Conservation (phyloP, 768 basidiomycete species). For the Steccherinum ochraceum region DNA sequence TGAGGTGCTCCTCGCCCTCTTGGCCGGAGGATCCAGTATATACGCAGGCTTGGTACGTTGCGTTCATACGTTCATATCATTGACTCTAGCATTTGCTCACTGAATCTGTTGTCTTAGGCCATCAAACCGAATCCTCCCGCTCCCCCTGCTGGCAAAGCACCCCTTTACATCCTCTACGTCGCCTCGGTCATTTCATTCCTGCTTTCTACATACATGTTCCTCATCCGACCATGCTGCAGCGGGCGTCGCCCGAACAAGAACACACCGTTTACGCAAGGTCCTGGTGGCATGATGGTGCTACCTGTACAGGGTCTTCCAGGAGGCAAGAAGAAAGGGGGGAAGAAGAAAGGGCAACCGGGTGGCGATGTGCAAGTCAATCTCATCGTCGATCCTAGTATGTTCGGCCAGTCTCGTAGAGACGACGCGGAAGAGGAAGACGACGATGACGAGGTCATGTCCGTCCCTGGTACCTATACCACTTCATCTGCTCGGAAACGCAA, state of each 20-base stretch:
- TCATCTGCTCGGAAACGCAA: constrained; percentile 20
- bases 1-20: constrained; percentile 45
- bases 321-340: constrained; percentile 35
- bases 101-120: constrained; percentile 28
- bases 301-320: constrained; percentile 51
- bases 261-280: constrained; percentile 16
- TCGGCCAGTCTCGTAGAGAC: constrained; percentile 28
- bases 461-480: constrained; percentile 7
- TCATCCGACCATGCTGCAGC: constrained; percentile 54
- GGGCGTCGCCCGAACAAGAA: constrained; percentile 26
- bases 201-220: constrained; percentile 46
- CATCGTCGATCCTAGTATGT: constrained; percentile 62
- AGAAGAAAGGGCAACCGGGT: constrained; percentile 21
- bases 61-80: not conserved
- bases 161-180: constrained; percentile 52
- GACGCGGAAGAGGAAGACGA: constrained; percentile 32
- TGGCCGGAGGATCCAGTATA: constrained; percentile 48
- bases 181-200: constrained; percentile 49
- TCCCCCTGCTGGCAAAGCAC: constrained; percentile 49
- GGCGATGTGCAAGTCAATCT: constrained; percentile 62
- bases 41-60: constrained; percentile 56
- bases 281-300: constrained; percentile 51
- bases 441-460: too few relatives aligned
- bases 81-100: not conserved
- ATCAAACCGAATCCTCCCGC: constrained; percentile 47